Base-by-base conservation (phyloP, 495 filamentous ascomycete species). In the Pyronema domesticum region DNA sequence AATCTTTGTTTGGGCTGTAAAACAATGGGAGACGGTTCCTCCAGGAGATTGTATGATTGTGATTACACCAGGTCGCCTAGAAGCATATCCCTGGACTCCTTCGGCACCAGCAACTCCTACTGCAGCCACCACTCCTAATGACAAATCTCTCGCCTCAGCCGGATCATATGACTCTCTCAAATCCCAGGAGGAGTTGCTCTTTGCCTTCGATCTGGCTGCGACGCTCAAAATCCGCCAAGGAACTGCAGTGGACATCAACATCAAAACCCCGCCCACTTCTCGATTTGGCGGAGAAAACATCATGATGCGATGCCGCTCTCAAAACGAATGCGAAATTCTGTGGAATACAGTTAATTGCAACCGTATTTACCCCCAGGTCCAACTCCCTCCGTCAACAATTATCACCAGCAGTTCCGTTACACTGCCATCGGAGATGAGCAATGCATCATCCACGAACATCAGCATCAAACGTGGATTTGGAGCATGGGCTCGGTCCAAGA, bases 201-300 rank as follows among this genome's bases (percentile, higher is more conserved):
- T 98, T 49, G 80, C 79, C 2, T 74, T 93, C 13, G 82, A 89
- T 60, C 76, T 99, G 13, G 95, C 88, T 0, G 91, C 91, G 0
- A 70, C 91, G 9, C 88, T 95, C 11, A 81, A 84, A 59, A 78
- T 95, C 43, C 80, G 89, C 57, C 80, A 86, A 46, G 88, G 88
- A 50, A 95, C 84, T 15, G 89, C 83, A 17, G 75, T 96, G 35
- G 91, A 99, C 65, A 87, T 99, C 49, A 89, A 89, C 47, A 86
- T 99, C 60, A 80, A 85, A 44, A 94, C 88, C 9, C 80, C 81
- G 15, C 82, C 80, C 11, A 86, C 80, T 13, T 63, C 78, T 6
- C 79, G 80, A 35, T 86, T 76, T n/a, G 73, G 78, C 46, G 79
- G 79, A 58, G 80, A 76, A 56, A 86, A 85, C 61, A 80, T 86